Evolutionary conservation across 1,139 yeast species (phyloP).

Genomic region (Kurtzmaniella natalensis): DNA sequence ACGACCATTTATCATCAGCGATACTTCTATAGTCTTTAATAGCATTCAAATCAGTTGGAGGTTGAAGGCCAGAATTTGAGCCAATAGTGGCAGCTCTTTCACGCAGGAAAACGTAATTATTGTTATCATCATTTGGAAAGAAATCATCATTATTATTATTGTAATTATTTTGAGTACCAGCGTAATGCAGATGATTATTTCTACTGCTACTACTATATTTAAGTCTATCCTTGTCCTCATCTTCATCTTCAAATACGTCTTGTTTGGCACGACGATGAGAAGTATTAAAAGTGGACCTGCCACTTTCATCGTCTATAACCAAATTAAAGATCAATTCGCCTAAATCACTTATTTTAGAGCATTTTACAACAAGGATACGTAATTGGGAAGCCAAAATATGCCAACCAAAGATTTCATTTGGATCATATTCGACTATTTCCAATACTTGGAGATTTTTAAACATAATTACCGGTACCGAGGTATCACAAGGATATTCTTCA

Average conservation of each 20-base stretch:
- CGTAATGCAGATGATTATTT: no score
- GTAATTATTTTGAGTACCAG: conserved; percentile 3
- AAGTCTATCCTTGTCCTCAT: conserved; percentile 19
- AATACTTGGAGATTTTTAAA: conserved; percentile 61
- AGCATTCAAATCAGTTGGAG: conserved; percentile 1
- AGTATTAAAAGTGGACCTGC: conserved; percentile 36
- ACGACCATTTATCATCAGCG: conserved; percentile 47
- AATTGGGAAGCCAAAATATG: conserved; percentile 51
- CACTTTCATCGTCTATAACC: conserved; percentile 53
- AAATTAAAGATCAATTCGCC: conserved; percentile 47
- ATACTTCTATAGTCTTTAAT: conserved; percentile 22
- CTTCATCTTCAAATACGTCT: conserved; percentile 7
- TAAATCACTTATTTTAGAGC: conserved; percentile 47
- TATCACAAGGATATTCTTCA: conserved; percentile 70
- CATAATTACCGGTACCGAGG: conserved; percentile 57
- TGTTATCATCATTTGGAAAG: conserved; percentile 6
- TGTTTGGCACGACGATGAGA: conserved; percentile 16
- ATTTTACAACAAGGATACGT: conserved; percentile 50
- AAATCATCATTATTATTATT: conserved; percentile 6
- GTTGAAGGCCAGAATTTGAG: neutral
- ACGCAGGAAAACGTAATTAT: conserved; percentile 4
- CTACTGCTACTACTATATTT: conserved; percentile 23
- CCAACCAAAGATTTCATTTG: conserved; percentile 68
- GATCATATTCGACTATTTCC: conserved; percentile 57
- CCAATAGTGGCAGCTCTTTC: conserved; percentile 6